Evolutionary conservation across 148 eudicot species (phyloP).

Genomic region (Diospyros lotus): DNA sequence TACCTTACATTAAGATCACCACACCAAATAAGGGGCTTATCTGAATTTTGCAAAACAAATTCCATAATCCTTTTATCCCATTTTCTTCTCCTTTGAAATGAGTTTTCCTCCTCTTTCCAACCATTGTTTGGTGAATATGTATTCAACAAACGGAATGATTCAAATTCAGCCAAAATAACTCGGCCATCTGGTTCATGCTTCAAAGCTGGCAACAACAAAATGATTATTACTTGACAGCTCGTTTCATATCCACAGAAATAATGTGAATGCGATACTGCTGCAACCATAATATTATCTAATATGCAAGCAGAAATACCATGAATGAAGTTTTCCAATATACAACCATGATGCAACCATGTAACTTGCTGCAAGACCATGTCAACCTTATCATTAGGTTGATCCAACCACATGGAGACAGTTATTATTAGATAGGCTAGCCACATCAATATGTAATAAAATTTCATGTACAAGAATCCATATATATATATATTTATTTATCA

Average conservation of each 20-base stretch:
- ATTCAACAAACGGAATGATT: conserved; percentile 67
- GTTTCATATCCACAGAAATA: neutral
- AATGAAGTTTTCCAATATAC: neutral
- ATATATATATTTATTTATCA: too few relatives aligned
- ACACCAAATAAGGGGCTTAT: conserved; percentile 96
- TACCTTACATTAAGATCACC: conserved; percentile 99
- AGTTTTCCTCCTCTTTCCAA: conserved; percentile 94
- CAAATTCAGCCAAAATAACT: conserved; percentile 90
- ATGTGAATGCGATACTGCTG: too few relatives aligned
- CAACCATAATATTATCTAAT: too few relatives aligned
- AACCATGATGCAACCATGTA: neutral
- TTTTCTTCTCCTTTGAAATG: conserved; percentile 92
- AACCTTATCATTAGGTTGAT: neutral
- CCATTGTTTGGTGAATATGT: conserved; percentile 98
- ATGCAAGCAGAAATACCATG: neutral
- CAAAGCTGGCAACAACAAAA: conserved; percentile 42
- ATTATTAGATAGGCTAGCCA: neutral
- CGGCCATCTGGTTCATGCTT: conserved; percentile 97
- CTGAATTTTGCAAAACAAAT: conserved; percentile 63
- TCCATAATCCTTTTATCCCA: conserved; percentile 97
- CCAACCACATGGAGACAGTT: neutral
- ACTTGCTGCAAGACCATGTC: neutral
- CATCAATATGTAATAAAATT: neutral
- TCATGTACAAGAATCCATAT: neutral
- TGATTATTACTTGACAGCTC: conserved; percentile 7